A percentile compares a stretch with the other conserved stretches of the same genome.
These are phyloP conservation scores for Phytophthora litchii DNA, from an alignment of 352 stramenopile species.

Conservation along the genomic window DNA sequence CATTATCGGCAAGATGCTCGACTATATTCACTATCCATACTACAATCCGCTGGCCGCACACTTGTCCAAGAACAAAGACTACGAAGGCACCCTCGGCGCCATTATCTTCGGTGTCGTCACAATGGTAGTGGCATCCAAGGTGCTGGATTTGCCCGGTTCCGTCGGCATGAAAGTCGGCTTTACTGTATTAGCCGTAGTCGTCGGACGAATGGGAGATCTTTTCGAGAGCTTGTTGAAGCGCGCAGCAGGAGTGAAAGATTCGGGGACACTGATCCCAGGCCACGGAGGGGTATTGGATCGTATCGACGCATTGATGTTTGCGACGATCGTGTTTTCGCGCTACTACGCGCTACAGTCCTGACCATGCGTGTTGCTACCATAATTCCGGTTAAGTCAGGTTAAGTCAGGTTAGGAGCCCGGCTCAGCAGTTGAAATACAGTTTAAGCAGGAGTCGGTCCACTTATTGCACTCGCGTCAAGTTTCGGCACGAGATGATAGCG, in stretches of 20 bases:
- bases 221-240: slow-evolving; percentile 96
- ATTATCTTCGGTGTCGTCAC: slow-evolving; percentile 77
- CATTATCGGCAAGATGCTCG: slow-evolving; percentile 89
- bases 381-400: no score
- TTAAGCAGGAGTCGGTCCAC: background rate
- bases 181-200: slow-evolving; percentile 87
- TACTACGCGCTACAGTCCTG: slow-evolving; percentile 46
- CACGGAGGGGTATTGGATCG: slow-evolving; percentile 95
- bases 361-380: background rate
- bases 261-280: slow-evolving; percentile 93
- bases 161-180: slow-evolving; percentile 84
- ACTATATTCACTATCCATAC: slow-evolving; percentile 80
- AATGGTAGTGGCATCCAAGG: slow-evolving; percentile 67
- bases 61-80: slow-evolving; percentile 95
- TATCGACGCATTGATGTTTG: slow-evolving; percentile 95
- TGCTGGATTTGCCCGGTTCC: slow-evolving; percentile 79
- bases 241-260: slow-evolving; percentile 94
- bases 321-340: slow-evolving; percentile 58
- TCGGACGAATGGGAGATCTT: slow-evolving; percentile 94
- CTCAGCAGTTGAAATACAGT: background rate
- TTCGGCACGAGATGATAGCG: background rate
- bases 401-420: background rate
- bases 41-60: slow-evolving; percentile 86
- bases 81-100: slow-evolving; percentile 93
- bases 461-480: no score